Evolutionary conservation across 371 early-diverging fungal species (phyloP).

Genomic region (Rhizomucor pusillus): DNA sequence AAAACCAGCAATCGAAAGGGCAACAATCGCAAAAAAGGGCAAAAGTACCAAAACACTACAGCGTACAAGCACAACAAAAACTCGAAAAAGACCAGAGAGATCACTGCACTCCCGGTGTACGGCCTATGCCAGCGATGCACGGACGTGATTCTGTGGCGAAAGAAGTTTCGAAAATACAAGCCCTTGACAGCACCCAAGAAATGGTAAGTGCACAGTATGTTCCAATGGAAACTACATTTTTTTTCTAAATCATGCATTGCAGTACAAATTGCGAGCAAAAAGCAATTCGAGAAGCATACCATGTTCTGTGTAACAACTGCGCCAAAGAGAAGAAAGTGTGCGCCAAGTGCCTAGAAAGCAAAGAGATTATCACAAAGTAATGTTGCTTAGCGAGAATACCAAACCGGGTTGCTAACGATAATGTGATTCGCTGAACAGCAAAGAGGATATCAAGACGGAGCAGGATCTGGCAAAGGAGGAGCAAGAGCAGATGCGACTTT

Average conservation of each 20-base stretch:
- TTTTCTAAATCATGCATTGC: not conserved
- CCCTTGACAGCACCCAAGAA: conserved; percentile 87
- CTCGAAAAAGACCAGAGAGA: conserved; percentile 74
- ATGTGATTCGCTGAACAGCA: conserved; percentile 19
- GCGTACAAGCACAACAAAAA: conserved; percentile 88
- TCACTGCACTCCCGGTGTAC: conserved; percentile 78
- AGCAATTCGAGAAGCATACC: conserved; percentile 91
- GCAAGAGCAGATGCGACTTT: conserved; percentile 69
- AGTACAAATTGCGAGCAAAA: conserved; percentile 73
- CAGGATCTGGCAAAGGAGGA: conserved; percentile 63
- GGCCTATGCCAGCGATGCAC: conserved; percentile 90
- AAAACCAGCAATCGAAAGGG: conserved; percentile 57
- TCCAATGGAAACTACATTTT: not conserved
- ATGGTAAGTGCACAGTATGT: conserved; percentile 58
- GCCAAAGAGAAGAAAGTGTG: conserved; percentile 80
- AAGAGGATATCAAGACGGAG: conserved; percentile 55
- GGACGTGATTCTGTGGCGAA: conserved; percentile 89
- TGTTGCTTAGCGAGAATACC: conserved; percentile 2
- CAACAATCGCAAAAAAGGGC: conserved; percentile 70
- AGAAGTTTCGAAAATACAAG: conserved; percentile 96
- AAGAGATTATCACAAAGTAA: conserved; percentile 66
- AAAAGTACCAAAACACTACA: conserved; percentile 87
- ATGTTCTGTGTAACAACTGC: conserved; percentile 89
- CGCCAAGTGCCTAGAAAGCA: conserved; percentile 85
- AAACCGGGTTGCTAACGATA: not conserved